Evolutionary conservation across 2,329 filamentous ascomycete genomes (phyloP), one percentile per base, ranked within the genome.

Genomic region (Colletotrichum lentis): DNA sequence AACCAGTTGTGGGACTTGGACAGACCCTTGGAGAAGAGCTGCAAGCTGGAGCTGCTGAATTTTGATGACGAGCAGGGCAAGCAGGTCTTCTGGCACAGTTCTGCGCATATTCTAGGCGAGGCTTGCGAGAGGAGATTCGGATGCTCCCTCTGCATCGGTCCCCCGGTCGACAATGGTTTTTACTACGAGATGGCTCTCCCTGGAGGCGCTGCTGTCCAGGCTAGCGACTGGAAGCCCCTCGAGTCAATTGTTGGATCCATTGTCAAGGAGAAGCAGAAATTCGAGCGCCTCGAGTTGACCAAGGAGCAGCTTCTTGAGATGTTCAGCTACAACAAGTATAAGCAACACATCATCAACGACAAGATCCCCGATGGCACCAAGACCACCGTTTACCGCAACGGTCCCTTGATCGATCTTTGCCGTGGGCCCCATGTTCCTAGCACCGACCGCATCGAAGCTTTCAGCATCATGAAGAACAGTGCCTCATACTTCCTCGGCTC

Each of bases 321-420:
- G 92, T 98, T 98, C 84, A 88, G 90, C 74, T 96, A 97, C 85
- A 97, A 96, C 86, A 96, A 96, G 79, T 98, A 97, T 85, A 98
- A 99, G 87, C 90, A 97, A 78, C 92, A 97, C 79, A 97, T 98
- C 80, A 98, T 99, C 82, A 91, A 93, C 74, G 91, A 94, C 83
- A 94, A 96, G 80, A 92, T 98, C 69, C 85, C 90, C 46, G 93
- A 97, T 73, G 94, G 93, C 73, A 94, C 93, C 64, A 93, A 87
- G 77, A 97, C 93, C 77, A 98, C 96, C 11, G 95, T 98, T 47
- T 99, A 98, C 80, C 90, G 93, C 71, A 96, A 94, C 76, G 96
- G 96, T 67, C 94, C 94, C 16, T 84, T 98, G 64, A 97, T 98
- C 75, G 96, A 99, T 86, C 83, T 98, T 71, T 98, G 96, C 84